These are phyloP conservation scores for Porphyrellus cyaneotinctus DNA, from an alignment of 768 basidiomycete species.

Conservation along the genomic window DNA sequence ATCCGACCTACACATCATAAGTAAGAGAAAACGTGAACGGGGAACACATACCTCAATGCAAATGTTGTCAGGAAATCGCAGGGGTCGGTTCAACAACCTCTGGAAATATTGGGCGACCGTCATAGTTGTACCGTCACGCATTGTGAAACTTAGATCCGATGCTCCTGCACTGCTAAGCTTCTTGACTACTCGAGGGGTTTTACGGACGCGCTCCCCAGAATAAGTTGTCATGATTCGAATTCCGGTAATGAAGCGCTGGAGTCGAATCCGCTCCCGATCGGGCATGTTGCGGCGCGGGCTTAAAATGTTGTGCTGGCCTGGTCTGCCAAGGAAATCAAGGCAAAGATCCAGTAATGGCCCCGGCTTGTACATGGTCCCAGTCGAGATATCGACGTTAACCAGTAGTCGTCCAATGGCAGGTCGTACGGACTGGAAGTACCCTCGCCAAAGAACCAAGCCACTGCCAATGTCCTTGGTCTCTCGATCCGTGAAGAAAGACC, in stretches of 20 bases:
- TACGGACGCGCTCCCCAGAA: slow-evolving; percentile 33
- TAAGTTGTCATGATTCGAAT: slow-evolving; percentile 46
- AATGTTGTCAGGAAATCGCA: slow-evolving; percentile 58
- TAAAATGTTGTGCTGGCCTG: slow-evolving; percentile 30
- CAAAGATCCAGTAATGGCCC: slow-evolving; percentile 59
- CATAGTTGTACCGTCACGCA: slow-evolving; percentile 51
- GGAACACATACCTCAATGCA: slow-evolving; percentile 58
- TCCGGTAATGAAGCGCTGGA: slow-evolving; percentile 55
- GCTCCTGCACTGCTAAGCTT: slow-evolving; percentile 55
- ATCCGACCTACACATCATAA: slow-evolving; percentile 45
- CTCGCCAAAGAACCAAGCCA: slow-evolving; percentile 72
- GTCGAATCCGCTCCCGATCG: slow-evolving; percentile 48
- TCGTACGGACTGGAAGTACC: slow-evolving; percentile 76
- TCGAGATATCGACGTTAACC: slow-evolving; percentile 75
- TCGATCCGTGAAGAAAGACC: slow-evolving; percentile 65
- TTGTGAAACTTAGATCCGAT: slow-evolving; percentile 47
- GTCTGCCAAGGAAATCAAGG: slow-evolving; percentile 46
- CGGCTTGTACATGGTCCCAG: slow-evolving; percentile 69
- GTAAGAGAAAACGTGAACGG: slow-evolving; percentile 17
- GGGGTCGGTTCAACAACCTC: slow-evolving; percentile 44
- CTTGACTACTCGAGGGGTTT: slow-evolving; percentile 57
- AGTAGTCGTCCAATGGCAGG: slow-evolving; percentile 61
- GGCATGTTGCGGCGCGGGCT: slow-evolving; percentile 41
- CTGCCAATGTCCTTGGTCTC: slow-evolving; percentile 52
- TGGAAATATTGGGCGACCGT: slow-evolving; percentile 64